Evolutionary conservation across 441 rosid species (phyloP).

Genomic region (Melastoma candidum): DNA sequence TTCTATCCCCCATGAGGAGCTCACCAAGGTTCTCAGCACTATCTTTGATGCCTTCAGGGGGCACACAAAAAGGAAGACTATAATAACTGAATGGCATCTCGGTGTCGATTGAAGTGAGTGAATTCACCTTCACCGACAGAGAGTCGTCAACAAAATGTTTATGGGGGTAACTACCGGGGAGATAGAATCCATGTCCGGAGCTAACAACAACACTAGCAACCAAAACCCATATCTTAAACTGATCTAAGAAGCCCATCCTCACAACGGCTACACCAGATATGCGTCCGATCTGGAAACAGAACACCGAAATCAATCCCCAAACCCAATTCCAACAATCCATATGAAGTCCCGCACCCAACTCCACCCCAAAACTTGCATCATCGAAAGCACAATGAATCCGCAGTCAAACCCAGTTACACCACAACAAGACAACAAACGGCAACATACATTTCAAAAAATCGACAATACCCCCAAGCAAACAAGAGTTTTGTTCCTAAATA

Average conservation of each 20-base stretch:
- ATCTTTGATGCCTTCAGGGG: constrained; percentile 63
- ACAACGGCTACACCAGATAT: background rate
- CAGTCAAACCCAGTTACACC: no score
- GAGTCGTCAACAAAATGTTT: constrained; percentile 40
- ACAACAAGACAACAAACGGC: no score
- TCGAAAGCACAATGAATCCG: no score
- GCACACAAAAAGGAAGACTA: constrained; percentile 69
- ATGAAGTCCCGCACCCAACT: no score
- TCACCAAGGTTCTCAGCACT: constrained; percentile 87
- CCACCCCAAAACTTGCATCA: no score
- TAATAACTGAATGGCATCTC: constrained; percentile 77
- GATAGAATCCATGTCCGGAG: constrained; percentile 48
- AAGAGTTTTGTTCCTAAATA: no score
- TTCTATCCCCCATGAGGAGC: constrained; percentile 81
- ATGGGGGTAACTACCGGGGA: constrained; percentile 83
- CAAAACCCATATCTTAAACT: constrained; percentile 45
- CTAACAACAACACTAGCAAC: constrained; percentile 25
- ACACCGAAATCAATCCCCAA: no score
- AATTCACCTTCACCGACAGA: constrained; percentile 75
- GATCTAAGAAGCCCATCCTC: constrained; percentile 35
- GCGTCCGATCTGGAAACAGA: constrained; percentile 38
- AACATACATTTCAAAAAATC: no score
- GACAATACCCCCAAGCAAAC: no score
- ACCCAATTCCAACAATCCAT: no score
- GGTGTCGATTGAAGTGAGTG: constrained; percentile 75